Percentiles rank a stretch among this genome's conserved stretches.
Evolutionary conservation across 2,329 filamentous ascomycete genomes (phyloP).

Genomic region (Monilinia fructicola): DNA sequence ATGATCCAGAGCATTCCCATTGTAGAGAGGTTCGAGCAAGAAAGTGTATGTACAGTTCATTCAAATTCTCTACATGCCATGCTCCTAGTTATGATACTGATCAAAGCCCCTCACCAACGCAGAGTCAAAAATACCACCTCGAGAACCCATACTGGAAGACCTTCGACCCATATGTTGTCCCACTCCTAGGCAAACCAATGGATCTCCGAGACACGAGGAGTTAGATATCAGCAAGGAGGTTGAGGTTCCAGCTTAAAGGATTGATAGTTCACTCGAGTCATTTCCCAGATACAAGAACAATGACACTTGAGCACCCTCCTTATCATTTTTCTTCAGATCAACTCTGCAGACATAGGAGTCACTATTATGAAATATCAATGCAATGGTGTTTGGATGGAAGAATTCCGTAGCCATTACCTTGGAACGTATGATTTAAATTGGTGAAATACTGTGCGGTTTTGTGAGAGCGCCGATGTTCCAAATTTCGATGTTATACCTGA

Average conservation of each 20-base stretch:
- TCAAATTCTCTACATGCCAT: slow-evolving; percentile 20
- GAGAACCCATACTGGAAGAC: slow-evolving; percentile 54
- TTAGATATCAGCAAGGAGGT: slow-evolving; percentile 56
- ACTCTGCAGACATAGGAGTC: not conserved
- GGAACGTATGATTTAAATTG: not conserved
- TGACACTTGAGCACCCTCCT: not conserved
- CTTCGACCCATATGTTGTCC: slow-evolving; percentile 71
- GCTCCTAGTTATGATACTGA: slow-evolving; percentile 24
- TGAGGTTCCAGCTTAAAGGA: slow-evolving; percentile 40
- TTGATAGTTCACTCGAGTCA: not conserved
- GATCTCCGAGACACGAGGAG: slow-evolving; percentile 68
- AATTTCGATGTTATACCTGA: not conserved
- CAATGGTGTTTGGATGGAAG: not conserved
- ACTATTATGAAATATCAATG: slow-evolving; percentile 1
- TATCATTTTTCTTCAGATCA: not conserved
- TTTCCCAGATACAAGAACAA: not conserved
- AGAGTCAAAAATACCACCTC: slow-evolving; percentile 62
- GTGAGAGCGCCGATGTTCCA: not conserved
- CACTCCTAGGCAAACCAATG: slow-evolving; percentile 66
- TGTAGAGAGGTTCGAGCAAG: slow-evolving; percentile 70
- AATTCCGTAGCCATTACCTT: not conserved
- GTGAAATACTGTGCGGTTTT: slow-evolving; percentile 1
- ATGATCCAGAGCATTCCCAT: slow-evolving; percentile 70
- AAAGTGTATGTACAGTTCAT: slow-evolving; percentile 50
- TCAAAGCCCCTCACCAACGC: slow-evolving; percentile 17